A percentile compares a stretch with the other conserved stretches of the same genome.
Conservation (phyloP, 2,329 filamentous ascomycete genomes). For the Venturia carpophila region DNA sequence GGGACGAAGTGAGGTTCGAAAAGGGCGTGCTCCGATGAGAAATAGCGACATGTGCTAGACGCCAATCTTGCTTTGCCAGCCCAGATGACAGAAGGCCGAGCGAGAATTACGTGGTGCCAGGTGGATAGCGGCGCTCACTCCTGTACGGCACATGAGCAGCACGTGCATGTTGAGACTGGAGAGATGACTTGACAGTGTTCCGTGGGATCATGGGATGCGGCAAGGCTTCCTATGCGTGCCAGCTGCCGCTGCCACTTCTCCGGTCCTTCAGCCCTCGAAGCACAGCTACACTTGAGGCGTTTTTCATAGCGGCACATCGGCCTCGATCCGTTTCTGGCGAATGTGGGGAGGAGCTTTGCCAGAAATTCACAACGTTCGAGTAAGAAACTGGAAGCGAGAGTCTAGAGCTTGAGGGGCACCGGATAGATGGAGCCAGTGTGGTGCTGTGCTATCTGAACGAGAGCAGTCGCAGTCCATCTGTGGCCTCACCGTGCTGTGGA, state of each 20-base stretch:
- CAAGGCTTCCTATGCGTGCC: too few relatives aligned
- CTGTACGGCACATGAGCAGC: background rate
- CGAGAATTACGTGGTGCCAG: background rate
- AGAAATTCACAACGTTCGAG: too few relatives aligned
- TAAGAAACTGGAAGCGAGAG: too few relatives aligned
- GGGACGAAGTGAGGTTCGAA: background rate
- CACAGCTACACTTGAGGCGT: too few relatives aligned
- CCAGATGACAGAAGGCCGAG: background rate
- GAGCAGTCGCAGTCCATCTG: background rate
- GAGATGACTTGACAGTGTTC: background rate
- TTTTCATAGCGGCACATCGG: too few relatives aligned
- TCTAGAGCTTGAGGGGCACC: too few relatives aligned
- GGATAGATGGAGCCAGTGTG: background rate
- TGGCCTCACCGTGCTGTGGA: background rate
- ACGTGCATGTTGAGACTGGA: background rate
- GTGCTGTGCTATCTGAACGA: background rate
- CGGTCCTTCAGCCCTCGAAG: background rate
- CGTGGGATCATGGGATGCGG: too few relatives aligned
- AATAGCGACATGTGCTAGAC: background rate
- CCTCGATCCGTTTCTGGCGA: too few relatives aligned
- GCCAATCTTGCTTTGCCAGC: background rate
- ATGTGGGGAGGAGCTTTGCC: too few relatives aligned
- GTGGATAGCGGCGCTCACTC: background rate
- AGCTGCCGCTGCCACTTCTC: background rate
- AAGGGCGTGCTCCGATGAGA: background rate